Conservation (phyloP, 2,329 filamentous ascomycete species). For the Fusarium sp. region DNA sequence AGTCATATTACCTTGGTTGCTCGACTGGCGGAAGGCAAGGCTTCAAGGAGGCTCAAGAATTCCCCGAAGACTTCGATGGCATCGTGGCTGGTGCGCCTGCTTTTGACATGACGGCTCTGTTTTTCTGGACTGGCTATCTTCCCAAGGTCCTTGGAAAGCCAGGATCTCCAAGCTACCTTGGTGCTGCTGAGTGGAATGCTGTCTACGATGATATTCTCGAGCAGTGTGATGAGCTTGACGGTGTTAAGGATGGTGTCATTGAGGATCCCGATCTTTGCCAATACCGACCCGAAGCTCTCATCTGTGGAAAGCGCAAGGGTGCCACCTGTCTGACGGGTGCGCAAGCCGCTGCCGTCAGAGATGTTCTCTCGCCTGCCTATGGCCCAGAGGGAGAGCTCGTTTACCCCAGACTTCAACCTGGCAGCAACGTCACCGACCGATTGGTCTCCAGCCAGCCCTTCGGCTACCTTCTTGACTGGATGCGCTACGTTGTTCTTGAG, state of each 20-base stretch:
- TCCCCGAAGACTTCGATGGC: constrained; percentile 63
- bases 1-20: constrained; percentile 65
- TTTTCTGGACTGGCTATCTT: constrained; percentile 41
- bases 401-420: constrained; percentile 56
- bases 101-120: constrained; percentile 53
- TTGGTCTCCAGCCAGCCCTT: constrained; percentile 40
- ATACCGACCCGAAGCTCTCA: constrained; percentile 53
- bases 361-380: constrained; percentile 44
- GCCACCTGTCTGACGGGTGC: constrained; percentile 1
- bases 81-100: constrained; percentile 56
- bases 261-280: constrained; percentile 56
- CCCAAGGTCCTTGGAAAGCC: neutral
- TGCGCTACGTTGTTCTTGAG: constrained; percentile 52
- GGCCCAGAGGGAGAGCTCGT: constrained; percentile 48
- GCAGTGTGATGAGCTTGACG: constrained; percentile 61
- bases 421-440: constrained; percentile 48
- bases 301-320: constrained; percentile 42
- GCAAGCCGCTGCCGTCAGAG: constrained; percentile 3
- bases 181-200: constrained; percentile 46
- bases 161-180: constrained; percentile 32
- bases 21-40: constrained; percentile 67
- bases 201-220: constrained; percentile 54
- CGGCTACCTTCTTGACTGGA: constrained; percentile 37
- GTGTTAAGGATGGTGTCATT: constrained; percentile 59
- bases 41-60: constrained; percentile 59